Percentiles rank a stretch among this genome's conserved stretches.
These are phyloP conservation scores for Mortierella sp. DNA, from an alignment of 371 early-diverging fungal species.

Conservation along the genomic window DNA sequence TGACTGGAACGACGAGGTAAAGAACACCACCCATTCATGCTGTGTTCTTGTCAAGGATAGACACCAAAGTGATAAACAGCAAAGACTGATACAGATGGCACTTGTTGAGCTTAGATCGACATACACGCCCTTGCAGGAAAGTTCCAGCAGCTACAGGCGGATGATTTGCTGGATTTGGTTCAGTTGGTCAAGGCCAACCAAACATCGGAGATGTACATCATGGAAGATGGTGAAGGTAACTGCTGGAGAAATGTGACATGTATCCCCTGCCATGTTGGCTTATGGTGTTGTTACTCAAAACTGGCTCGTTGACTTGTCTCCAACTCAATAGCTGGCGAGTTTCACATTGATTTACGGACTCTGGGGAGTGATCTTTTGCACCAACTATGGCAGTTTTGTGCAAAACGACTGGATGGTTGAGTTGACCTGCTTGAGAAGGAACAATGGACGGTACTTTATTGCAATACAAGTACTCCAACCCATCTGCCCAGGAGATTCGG, in stretches of 20 bases:
- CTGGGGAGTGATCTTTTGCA: constrained; percentile 37
- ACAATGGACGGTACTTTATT: too few species aligned
- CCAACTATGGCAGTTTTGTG: constrained; percentile 53
- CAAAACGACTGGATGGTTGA: constrained; percentile 20
- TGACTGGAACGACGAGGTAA: constrained; percentile 42
- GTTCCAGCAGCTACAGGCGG: constrained; percentile 46
- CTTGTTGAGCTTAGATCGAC: constrained; percentile 19
- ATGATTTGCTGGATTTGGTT: constrained; percentile 52
- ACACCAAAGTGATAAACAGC: too few species aligned
- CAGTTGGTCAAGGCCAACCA: constrained; percentile 53
- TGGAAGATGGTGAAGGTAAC: constrained; percentile 58
- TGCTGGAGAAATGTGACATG: too few species aligned
- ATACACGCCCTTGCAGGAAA: constrained; percentile 53
- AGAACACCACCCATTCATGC: too few species aligned
- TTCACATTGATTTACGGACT: constrained; percentile 56
- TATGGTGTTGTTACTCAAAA: too few species aligned
- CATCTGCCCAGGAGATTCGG: too few species aligned
- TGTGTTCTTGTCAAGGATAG: too few species aligned
- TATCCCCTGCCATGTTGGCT: too few species aligned
- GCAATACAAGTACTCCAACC: too few species aligned
- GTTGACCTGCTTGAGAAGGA: too few species aligned
- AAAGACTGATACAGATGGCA: too few species aligned
- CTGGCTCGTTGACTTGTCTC: too few species aligned
- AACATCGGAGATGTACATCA: constrained; percentile 55
- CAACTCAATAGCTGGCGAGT: constrained; percentile 43